Conservation (phyloP, 2,329 filamentous ascomycete genomes). For the Coniochaeta ligniaria region DNA sequence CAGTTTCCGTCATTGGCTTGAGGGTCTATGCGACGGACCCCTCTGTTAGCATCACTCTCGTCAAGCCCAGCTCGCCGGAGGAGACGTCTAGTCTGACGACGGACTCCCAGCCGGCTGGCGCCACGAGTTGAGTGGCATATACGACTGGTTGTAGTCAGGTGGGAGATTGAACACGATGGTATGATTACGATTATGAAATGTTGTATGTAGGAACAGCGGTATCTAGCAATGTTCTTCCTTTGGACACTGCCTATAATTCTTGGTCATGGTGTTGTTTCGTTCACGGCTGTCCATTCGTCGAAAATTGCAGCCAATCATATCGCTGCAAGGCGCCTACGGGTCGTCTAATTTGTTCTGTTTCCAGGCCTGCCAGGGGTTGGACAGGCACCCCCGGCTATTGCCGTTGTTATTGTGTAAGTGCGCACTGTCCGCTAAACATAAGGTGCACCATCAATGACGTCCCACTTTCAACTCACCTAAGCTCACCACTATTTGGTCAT, state of each 20-base stretch:
- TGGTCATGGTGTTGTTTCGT: too few species aligned
- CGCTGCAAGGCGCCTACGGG: too few species aligned
- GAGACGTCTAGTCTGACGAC: slow-evolving; percentile 19
- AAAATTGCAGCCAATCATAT: too few species aligned
- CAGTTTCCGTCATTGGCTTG: slow-evolving; percentile 31
- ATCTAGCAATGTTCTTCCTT: neutral
- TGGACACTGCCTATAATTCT: neutral
- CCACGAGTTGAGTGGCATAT: slow-evolving; percentile 12
- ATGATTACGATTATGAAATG: neutral
- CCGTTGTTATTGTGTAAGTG: neutral
- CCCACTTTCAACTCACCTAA: neutral
- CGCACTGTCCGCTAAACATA: neutral
- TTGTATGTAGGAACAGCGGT: too few species aligned
- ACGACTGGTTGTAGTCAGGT: neutral
- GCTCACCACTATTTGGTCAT: neutral
- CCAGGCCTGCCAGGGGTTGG: neutral
- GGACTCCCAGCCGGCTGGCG: slow-evolving; percentile 20
- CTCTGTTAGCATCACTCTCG: slow-evolving; percentile 24
- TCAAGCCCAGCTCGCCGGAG: slow-evolving; percentile 22
- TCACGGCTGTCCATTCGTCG: too few species aligned
- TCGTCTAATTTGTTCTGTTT: neutral
- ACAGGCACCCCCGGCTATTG: too few species aligned
- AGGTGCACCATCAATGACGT: neutral
- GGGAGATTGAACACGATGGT: neutral
- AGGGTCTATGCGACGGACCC: slow-evolving; percentile 29